Evolutionary conservation across 2,329 filamentous ascomycete species (phyloP), one percentile per base, ranked within the genome.

Genomic region (Macrophomina pseudophaseolina): DNA sequence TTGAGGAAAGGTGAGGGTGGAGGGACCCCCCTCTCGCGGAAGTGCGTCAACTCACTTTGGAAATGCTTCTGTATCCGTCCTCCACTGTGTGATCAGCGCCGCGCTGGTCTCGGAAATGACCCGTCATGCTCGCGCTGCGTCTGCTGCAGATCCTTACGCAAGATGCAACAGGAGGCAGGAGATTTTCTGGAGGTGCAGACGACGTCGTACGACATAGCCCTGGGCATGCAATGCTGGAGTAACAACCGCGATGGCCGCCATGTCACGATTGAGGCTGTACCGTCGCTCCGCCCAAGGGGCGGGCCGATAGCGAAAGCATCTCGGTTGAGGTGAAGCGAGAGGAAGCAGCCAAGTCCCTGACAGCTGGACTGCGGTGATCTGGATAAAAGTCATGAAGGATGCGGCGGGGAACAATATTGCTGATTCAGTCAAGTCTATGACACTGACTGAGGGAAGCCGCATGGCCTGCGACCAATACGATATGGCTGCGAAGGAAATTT

Each of bases 121-220:
- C 38, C 46, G 35, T 62, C 30, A 62, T 62, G 46, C 54, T 54
- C 48, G 44, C 53, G 53, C 42, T 52, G 44, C 33, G 35, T 46
- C 46, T 28, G 44, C 53, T 42, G 65, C 65, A 66, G 65, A 66
- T 66, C 65, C 54, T 62, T 66, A 66, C 54, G 65, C 65, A 66
- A 66, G 65, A 60, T 66, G 65, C 56, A 30, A 60, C 54, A 66
- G 65, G 65, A 60, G 54, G 54, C 65, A 53, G 65, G 65, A 60
- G 65, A 66, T 66, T 62, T 66, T 66, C 65, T 56, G 65, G 65
- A 66, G 65, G 35, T 60, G 65, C 65, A 66, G 65, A 48, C 54
- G 51, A 66, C 64, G 64, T 66, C 64, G 60, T 64, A 64, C 60
- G 60, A 64, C 49, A 30, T 52, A 53, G 60, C 60, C 49, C 49